Evolutionary conservation across 2,329 filamentous ascomycete species (phyloP).

Genomic region (Fusarium gaditjirri): DNA sequence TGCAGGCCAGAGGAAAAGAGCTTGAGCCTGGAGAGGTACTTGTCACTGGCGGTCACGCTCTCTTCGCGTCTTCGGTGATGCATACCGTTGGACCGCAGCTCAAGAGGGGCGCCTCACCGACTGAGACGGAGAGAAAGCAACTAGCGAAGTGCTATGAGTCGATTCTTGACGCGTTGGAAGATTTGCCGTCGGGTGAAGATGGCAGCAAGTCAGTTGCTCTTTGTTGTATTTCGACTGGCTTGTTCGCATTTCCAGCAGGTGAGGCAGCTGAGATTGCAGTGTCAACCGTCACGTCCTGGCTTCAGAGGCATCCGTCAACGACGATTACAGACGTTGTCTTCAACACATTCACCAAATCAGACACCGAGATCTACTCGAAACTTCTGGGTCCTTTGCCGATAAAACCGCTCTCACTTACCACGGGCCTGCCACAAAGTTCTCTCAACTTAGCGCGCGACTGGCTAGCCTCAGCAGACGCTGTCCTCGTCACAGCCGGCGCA

Average conservation of each 20-base stretch:
- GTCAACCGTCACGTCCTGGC: conserved; percentile 9
- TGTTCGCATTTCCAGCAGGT: conserved; percentile 36
- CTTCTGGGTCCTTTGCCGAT: neutral
- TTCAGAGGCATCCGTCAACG: conserved; percentile 8
- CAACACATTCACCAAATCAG: conserved; percentile 35
- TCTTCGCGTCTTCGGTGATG: conserved; percentile 19
- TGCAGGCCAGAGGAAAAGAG: neutral
- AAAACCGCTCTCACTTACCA: rapidly evolving
- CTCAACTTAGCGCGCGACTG: conserved; percentile 12
- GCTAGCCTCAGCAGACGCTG: conserved; percentile 33
- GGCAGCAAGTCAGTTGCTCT: conserved; percentile 27
- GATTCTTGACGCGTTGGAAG: conserved; percentile 14
- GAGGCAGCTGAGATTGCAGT: conserved; percentile 34
- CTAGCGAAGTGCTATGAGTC: conserved; percentile 28
- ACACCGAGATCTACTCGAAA: conserved; percentile 19
- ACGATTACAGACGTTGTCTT: conserved; percentile 36
- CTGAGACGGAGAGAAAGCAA: neutral
- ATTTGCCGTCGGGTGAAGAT: neutral
- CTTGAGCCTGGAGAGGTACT: conserved; percentile 24
- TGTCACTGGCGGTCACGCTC: conserved; percentile 18
- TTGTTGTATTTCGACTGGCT: conserved; percentile 37
- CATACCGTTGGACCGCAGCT: conserved; percentile 39
- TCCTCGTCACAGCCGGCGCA: conserved; percentile 37
- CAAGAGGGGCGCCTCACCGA: neutral
- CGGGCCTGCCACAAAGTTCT: neutral